phyloP scores from a whole-genome alignment of 2,329 filamentous ascomycete genomes.

The Neonectria faginata region DNA sequence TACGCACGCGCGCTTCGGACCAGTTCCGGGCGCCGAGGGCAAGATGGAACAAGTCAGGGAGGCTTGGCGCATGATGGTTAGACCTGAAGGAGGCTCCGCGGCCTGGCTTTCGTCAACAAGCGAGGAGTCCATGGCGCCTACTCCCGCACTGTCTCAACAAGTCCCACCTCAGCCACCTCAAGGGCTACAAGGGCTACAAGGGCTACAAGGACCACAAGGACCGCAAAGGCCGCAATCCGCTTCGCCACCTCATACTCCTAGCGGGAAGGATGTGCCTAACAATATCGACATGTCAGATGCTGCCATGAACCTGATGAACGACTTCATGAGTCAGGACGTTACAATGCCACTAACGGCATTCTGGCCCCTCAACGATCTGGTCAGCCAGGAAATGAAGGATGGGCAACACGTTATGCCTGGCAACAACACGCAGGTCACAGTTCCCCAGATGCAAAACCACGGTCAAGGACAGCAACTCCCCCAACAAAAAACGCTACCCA shows the following conservation, averaged over 20 bases:
- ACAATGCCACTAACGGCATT: conserved; percentile 35
- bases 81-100: conserved; percentile 45
- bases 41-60: conserved; percentile 60
- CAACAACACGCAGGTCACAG: neutral
- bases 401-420: conserved; percentile 2
- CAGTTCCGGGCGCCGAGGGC: conserved; percentile 60
- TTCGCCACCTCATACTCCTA: conserved; percentile 37
- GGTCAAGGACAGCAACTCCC: conserved; percentile 30
- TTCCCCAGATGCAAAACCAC: conserved; percentile 30
- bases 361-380: conserved; percentile 42
- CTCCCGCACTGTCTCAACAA: neutral
- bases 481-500: conserved; percentile 38
- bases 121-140: conserved; percentile 25
- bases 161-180: neutral
- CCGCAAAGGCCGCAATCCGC: conserved; percentile 15
- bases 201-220: neutral
- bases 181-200: neutral
- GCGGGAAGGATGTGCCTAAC: conserved; percentile 28
- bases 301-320: conserved; percentile 46
- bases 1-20: conserved; percentile 60
- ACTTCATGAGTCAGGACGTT: conserved; percentile 33
- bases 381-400: conserved; percentile 38
- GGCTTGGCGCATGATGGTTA: conserved; percentile 64
- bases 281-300: conserved; percentile 46
- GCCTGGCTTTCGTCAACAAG: conserved; percentile 31